Evolutionary conservation across 495 filamentous ascomycete species (phyloP).

Genomic region (Elaphomyces granulatus): DNA sequence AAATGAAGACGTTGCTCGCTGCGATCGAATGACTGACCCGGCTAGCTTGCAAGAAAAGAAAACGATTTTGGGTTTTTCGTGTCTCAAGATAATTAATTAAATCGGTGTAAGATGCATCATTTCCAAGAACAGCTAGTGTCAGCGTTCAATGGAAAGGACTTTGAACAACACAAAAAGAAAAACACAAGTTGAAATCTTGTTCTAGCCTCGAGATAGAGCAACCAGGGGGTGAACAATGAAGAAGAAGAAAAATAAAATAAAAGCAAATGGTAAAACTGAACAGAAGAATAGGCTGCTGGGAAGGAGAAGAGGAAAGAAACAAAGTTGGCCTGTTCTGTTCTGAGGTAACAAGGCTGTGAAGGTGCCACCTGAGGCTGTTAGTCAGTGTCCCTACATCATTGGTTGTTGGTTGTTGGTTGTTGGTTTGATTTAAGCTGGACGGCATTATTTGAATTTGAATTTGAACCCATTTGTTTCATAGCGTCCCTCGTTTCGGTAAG

Average conservation of each 20-base stretch:
- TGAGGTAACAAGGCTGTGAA: constrained; percentile 12
- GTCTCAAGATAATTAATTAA: background rate
- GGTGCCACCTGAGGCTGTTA: no score
- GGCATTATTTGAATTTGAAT: no score
- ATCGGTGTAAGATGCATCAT: background rate
- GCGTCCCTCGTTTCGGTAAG: no score
- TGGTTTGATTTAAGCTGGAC: no score
- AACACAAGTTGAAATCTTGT: background rate
- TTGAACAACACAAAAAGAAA: background rate
- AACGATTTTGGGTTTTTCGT: background rate
- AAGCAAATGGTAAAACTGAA: background rate
- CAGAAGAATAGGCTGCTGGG: background rate
- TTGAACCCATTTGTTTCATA: no score
- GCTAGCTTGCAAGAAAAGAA: constrained; percentile 1
- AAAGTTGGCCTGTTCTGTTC: constrained; percentile 13
- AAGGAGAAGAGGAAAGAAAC: constrained; percentile 4
- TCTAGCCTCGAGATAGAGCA: constrained; percentile 3
- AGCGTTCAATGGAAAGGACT: background rate
- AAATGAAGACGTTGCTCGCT: background rate
- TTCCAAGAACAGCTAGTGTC: constrained; percentile 1
- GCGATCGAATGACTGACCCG: constrained; percentile 1
- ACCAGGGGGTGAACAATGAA: constrained; percentile 1
- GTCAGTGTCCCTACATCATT: no score
- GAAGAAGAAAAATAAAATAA: constrained; percentile 4
- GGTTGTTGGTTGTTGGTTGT: no score